These are phyloP conservation scores for Nephelium lappaceum DNA, from an alignment of 345 rosid species.

Conservation along the genomic window DNA sequence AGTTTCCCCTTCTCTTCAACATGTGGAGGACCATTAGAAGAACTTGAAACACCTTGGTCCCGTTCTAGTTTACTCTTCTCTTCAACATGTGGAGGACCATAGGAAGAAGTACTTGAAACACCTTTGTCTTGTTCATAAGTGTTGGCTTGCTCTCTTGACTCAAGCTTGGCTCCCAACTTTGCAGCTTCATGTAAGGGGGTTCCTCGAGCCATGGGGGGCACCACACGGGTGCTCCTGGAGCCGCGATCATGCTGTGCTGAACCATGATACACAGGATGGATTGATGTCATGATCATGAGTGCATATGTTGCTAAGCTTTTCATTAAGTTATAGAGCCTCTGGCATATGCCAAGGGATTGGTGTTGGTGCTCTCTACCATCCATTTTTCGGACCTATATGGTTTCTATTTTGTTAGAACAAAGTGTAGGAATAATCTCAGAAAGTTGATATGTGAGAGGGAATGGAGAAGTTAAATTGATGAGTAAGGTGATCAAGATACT, in stretches of 20 bases:
- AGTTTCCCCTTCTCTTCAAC: conserved; percentile 11
- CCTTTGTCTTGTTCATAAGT: not conserved
- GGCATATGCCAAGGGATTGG: conserved; percentile 40
- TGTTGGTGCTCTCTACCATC: conserved; percentile 25
- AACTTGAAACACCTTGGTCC: not conserved
- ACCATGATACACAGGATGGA: conserved; percentile 15
- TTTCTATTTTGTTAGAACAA: not conserved
- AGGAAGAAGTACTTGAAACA: not conserved
- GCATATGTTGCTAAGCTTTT: conserved; percentile 32
- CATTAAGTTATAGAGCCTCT: conserved; percentile 38
- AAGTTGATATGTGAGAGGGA: conserved; percentile 3
- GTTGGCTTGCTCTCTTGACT: not conserved
- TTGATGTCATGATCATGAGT: conserved; percentile 36
- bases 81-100: not conserved
- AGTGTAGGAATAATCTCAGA: not conserved
- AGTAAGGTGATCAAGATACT: not conserved
- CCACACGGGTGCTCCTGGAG: not conserved
- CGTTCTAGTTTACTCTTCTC: conserved; percentile 4
- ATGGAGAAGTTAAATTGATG: not conserved
- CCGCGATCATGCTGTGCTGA: not conserved
- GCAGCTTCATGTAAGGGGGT: conserved; percentile 7
- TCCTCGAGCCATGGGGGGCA: conserved; percentile 12
- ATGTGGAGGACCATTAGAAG: not conserved
- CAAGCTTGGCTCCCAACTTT: not conserved
- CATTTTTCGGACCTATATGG: conserved; percentile 29